Percentiles rank a stretch among this genome's conserved stretches.
These are phyloP conservation scores for Trichophaea hybrida DNA, from an alignment of 2,329 filamentous ascomycete genomes.

Conservation along the genomic window DNA sequence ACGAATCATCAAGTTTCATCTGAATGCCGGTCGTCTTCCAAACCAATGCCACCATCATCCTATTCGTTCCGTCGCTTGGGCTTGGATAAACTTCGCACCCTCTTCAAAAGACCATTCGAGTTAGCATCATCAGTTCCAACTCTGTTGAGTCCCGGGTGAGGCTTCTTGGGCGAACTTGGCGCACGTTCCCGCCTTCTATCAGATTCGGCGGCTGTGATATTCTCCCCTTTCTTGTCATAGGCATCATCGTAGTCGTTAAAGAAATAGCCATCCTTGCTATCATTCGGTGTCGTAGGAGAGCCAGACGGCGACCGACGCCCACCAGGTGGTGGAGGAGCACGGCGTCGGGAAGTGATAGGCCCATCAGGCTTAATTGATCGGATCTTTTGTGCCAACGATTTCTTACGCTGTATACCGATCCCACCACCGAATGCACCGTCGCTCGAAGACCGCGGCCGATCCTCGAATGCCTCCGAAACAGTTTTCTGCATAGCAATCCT, in stretches of 20 bases:
- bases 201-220: slow-evolving; percentile 36
- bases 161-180: slow-evolving; percentile 23
- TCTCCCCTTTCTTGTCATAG: slow-evolving; percentile 49
- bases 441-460: slow-evolving; percentile 22
- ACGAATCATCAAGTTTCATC: background rate
- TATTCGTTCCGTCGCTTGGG: slow-evolving; percentile 27
- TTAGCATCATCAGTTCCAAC: slow-evolving; percentile 18
- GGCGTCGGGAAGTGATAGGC: slow-evolving; percentile 12
- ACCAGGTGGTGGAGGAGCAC: slow-evolving; percentile 18
- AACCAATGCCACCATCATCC: background rate
- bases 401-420: slow-evolving; percentile 68
- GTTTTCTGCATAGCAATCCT: slow-evolving; percentile 50
- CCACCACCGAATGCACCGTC: slow-evolving; percentile 22
- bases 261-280: slow-evolving; percentile 54
- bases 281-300: slow-evolving; percentile 27
- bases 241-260: slow-evolving; percentile 62
- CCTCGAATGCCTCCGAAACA: slow-evolving; percentile 33
- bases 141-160: slow-evolving; percentile 11
- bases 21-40: background rate
- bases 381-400: slow-evolving; percentile 84
- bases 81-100: slow-evolving; percentile 28
- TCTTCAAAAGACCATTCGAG: slow-evolving; percentile 25
- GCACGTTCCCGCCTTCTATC: slow-evolving; percentile 31
- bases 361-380: slow-evolving; percentile 46
- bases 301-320: slow-evolving; percentile 20